A percentile compares a stretch with the other conserved stretches of the same genome.
Conservation (phyloP, 768 basidiomycete genomes). For the Serendipita indica region DNA sequence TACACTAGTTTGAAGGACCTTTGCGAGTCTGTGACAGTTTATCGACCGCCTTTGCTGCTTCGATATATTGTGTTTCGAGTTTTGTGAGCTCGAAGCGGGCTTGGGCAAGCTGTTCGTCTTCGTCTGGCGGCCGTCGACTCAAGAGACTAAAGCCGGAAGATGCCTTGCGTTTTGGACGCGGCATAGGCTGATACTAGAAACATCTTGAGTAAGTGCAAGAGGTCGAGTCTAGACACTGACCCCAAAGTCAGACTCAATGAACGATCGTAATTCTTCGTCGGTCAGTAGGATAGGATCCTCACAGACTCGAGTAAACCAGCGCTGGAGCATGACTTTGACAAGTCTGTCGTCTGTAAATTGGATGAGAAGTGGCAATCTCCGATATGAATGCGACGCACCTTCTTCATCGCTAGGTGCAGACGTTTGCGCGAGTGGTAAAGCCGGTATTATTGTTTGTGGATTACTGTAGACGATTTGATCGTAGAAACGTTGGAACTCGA, state of each 20-base stretch:
- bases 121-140: conserved; percentile 71
- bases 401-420: conserved; percentile 97
- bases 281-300: conserved; percentile 76
- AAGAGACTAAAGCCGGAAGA: conserved; percentile 65
- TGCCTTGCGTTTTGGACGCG: conserved; percentile 55
- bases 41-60: conserved; percentile 82
- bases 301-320: conserved; percentile 86
- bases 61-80: conserved; percentile 83
- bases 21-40: conserved; percentile 67
- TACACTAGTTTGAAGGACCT: conserved; percentile 31
- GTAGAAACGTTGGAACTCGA: conserved; percentile 89
- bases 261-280: conserved; percentile 88
- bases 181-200: conserved; percentile 57
- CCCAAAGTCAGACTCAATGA: conserved; percentile 96
- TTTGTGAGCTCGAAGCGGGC: conserved; percentile 87
- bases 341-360: conserved; percentile 74
- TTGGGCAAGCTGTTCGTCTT: conserved; percentile 82
- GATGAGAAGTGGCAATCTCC: background rate
- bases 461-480: conserved; percentile 79
- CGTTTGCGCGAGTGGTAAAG: conserved; percentile 88
- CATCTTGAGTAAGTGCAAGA: background rate
- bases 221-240: conserved; percentile 21
- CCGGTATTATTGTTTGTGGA: conserved; percentile 93
- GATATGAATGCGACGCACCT: conserved; percentile 21
- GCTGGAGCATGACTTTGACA: conserved; percentile 85